Percentiles rank a stretch among this genome's conserved stretches.
phyloP scores from a whole-genome alignment of 2,329 filamentous ascomycete genomes.

The Magnaporthiopsis rhizophila region DNA sequence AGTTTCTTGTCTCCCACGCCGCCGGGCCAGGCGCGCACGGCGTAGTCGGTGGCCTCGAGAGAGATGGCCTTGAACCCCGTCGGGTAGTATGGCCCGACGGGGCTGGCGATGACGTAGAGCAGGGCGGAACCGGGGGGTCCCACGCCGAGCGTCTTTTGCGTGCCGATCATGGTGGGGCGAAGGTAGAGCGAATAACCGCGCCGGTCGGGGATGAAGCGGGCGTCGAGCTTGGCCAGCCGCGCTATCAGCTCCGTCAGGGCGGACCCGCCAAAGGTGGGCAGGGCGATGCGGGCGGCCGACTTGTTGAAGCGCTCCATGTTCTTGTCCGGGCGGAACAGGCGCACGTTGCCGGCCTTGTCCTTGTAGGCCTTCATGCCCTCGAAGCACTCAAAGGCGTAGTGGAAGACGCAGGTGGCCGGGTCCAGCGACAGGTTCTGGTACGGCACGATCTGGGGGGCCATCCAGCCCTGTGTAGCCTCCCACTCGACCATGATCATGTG shows the following conservation, averaged over 20 bases:
- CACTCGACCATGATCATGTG: constrained; percentile 97
- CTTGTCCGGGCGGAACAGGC: constrained; percentile 88
- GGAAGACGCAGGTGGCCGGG: constrained; percentile 92
- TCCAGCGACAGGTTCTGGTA: constrained; percentile 98
- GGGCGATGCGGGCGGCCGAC: constrained; percentile 81
- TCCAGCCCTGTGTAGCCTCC: constrained; percentile 79
- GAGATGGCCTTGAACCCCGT: constrained; percentile 97
- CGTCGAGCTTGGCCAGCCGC: constrained; percentile 70
- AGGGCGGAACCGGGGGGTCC: constrained; percentile 86
- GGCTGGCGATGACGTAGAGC: constrained; percentile 90
- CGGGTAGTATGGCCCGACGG: constrained; percentile 95
- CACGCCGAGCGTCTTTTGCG: constrained; percentile 87
- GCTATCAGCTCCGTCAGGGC: constrained; percentile 75
- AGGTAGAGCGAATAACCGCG: constrained; percentile 93
- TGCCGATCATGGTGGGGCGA: constrained; percentile 94
- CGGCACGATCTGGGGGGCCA: constrained; percentile 72
- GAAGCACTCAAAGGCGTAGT: constrained; percentile 97
- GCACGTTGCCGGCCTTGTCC: constrained; percentile 67
- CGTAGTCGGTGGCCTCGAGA: constrained; percentile 92
- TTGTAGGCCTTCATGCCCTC: constrained; percentile 99
- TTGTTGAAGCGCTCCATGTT: constrained; percentile 96
- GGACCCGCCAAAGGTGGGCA: constrained; percentile 74
- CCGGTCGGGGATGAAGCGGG: constrained; percentile 79
- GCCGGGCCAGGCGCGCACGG: constrained; percentile 93
- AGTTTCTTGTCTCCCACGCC: constrained; percentile 98